Evolutionary conservation across 306 rosid species (phyloP), one percentile per base, ranked within the genome.

Genomic region (Ammopiptanthus mongolicus): DNA sequence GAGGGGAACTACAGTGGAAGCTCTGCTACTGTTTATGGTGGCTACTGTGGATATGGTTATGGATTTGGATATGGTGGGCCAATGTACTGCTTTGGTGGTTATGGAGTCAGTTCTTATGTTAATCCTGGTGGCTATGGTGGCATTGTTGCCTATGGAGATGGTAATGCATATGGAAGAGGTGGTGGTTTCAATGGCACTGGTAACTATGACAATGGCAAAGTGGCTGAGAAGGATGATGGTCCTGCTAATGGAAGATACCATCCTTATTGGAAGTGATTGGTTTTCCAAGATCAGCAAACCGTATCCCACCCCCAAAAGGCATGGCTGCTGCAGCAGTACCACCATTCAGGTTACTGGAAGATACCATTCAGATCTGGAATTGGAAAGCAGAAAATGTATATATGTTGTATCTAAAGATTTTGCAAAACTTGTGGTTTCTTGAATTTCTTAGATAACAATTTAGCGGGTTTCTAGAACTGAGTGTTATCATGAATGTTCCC

Each of bases 41-140:
- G 82, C 33, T 90, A 80, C 51, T 74, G 85, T 74, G 89, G 75
- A 51, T 87, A 84, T 75, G 81, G 83, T 34, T 82, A 86, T 67
- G 93, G 89, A 65, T 85, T 66, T 52, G 78, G 79, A 63, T 82
- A 82, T 42, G 85, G 85, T 22, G 88, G 77, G 15, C 81, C 89
- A 65, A 87, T 87, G 87, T 86, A 83, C 28, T 75, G 80, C 67
- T 71, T 10, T 81, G 83, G 83, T 17, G 82, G 87, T 31, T 85
- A 75, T 47, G 86, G 87, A 59, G 63, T 74, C 17, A 77, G 65
- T 4, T 50, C 84, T 56, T 85, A 79, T 44, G 86, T 84, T 75
- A 71, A 84, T 77, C 76, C 75, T 74, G 68, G 73, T 78, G 73
- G 73, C 75, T 89, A 69, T 61, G 84, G 79, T 33, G 69, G 73